Conservation (phyloP, 2,329 filamentous ascomycete species). For the Talaromyces verruculosus region DNA sequence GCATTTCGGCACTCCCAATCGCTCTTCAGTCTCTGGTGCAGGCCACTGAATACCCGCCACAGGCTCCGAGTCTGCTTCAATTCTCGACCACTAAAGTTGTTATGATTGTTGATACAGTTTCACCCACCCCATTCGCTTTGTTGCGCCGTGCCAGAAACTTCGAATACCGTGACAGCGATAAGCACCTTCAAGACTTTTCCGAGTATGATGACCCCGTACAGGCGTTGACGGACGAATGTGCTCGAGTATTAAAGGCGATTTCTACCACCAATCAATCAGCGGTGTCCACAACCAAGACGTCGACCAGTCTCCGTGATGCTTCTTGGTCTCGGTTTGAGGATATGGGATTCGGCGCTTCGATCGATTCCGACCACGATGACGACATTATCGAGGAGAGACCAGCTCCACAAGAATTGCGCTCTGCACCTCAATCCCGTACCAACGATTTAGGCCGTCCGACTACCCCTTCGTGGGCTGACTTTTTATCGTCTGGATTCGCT, state of each 20-base stretch:
- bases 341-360: slow-evolving; percentile 77
- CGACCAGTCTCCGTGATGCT: slow-evolving; percentile 73
- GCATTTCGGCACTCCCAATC: slow-evolving; percentile 82
- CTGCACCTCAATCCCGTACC: slow-evolving; percentile 65
- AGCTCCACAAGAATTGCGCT: slow-evolving; percentile 57
- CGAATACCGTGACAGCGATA: slow-evolving; percentile 87
- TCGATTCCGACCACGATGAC: slow-evolving; percentile 69
- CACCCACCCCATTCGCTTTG: slow-evolving; percentile 88
- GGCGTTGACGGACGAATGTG: slow-evolving; percentile 89
- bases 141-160: slow-evolving; percentile 91
- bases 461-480: slow-evolving; percentile 97
- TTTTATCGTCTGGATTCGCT: slow-evolving; percentile 87
- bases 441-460: slow-evolving; percentile 75
- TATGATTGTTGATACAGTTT: slow-evolving; percentile 95
- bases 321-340: slow-evolving; percentile 98
- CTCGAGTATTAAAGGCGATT: slow-evolving; percentile 83
- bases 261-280: slow-evolving; percentile 85
- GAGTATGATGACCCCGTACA: slow-evolving; percentile 85
- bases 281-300: slow-evolving; percentile 67
- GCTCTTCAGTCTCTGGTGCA: slow-evolving; percentile 87
- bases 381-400: slow-evolving; percentile 44
- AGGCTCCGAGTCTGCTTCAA: slow-evolving; percentile 72
- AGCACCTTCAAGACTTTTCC: slow-evolving; percentile 79
- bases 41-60: slow-evolving; percentile 91
- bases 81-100: slow-evolving; percentile 82